Conservation (phyloP, 2,329 filamentous ascomycete genomes). For the Cladophialophora psammophila region DNA sequence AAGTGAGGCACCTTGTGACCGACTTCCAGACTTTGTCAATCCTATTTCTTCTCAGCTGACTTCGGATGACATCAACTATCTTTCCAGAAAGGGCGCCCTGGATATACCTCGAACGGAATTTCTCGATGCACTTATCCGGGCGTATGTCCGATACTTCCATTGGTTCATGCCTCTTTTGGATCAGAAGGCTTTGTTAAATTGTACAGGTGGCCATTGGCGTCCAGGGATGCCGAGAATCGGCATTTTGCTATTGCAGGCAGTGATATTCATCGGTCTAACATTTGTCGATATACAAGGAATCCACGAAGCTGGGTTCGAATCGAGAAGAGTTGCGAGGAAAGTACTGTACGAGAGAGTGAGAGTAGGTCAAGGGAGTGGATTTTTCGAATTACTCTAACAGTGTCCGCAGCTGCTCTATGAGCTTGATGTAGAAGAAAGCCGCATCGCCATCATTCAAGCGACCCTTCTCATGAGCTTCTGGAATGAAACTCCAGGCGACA, state of each 20-base stretch:
- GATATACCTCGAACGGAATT: conserved; percentile 72
- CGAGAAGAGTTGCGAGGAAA: conserved; percentile 43
- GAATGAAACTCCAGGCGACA: conserved; percentile 95
- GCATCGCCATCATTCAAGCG: conserved; percentile 84
- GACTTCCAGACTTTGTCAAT: conserved; percentile 17
- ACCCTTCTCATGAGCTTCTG: conserved; percentile 93
- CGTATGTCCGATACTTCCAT: conserved; percentile 87
- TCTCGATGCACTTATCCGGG: conserved; percentile 79
- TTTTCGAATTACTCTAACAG: neutral
- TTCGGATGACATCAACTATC: conserved; percentile 80
- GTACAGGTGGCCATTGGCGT: neutral
- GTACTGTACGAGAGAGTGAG: conserved; percentile 21
- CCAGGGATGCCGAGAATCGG: conserved; percentile 63
- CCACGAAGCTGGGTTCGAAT: conserved; percentile 64
- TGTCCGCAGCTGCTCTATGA: conserved; percentile 77
- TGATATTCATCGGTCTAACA: conserved; percentile 89
- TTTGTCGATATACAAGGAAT: conserved; percentile 88
- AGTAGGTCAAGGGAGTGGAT: conserved; percentile 4
- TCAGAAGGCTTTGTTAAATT: conserved; percentile 60
- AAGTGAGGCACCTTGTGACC: neutral
- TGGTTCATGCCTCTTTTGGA: conserved; percentile 91
- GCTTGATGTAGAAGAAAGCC: conserved; percentile 90
- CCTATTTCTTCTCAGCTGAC: conserved; percentile 76
- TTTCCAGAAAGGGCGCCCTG: conserved; percentile 75
- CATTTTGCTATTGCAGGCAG: conserved; percentile 85